A percentile compares a stretch with the other conserved stretches of the same genome.
These are phyloP conservation scores for Fusarium sp. DNA, from an alignment of 2,329 filamentous ascomycete genomes.

Conservation along the genomic window DNA sequence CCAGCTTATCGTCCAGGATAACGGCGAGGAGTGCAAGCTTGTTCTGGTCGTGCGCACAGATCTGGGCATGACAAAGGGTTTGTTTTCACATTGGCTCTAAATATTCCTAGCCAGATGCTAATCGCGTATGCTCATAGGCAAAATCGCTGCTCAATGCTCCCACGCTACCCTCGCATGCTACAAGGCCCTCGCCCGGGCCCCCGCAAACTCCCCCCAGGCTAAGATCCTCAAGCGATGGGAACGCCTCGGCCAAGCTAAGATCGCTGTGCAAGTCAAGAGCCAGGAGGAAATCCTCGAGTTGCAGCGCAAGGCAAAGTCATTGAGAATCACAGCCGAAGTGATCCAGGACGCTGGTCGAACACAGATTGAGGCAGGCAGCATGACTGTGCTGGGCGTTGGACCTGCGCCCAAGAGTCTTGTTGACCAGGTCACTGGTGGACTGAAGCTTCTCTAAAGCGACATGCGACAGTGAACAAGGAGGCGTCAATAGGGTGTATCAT, in stretches of 20 bases:
- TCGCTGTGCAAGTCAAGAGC: slow-evolving; percentile 89
- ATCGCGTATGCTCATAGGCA: slow-evolving; percentile 71
- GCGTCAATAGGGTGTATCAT: slow-evolving; percentile 8
- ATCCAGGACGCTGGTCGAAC: slow-evolving; percentile 97
- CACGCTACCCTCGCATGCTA: slow-evolving; percentile 99
- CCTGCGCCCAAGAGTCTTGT: slow-evolving; percentile 88
- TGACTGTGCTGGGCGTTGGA: slow-evolving; percentile 89
- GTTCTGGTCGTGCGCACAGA: slow-evolving; percentile 94
- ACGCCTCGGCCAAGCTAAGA: slow-evolving; percentile 87
- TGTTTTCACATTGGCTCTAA: slow-evolving; percentile 35
- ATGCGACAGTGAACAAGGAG: background rate
- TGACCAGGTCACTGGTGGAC: slow-evolving; percentile 85
- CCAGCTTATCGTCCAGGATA: slow-evolving; percentile 53
- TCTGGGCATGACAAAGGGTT: slow-evolving; percentile 97
- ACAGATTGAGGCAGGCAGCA: slow-evolving; percentile 93
- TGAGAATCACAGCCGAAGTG: slow-evolving; percentile 90
- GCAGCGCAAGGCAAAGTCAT: slow-evolving; percentile 83
- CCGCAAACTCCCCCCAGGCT: slow-evolving; percentile 68
- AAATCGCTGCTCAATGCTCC: slow-evolving; percentile 95
- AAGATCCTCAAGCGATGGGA: slow-evolving; percentile 88
- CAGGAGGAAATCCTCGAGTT: slow-evolving; percentile 84
- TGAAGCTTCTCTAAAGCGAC: slow-evolving; percentile 81
- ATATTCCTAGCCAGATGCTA: background rate
- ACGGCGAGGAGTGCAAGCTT: slow-evolving; percentile 90
- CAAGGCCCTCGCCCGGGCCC: slow-evolving; percentile 80